These are phyloP conservation scores for Xylaria sp. DNA, from an alignment of 2,329 filamentous ascomycete genomes.

Conservation along the genomic window DNA sequence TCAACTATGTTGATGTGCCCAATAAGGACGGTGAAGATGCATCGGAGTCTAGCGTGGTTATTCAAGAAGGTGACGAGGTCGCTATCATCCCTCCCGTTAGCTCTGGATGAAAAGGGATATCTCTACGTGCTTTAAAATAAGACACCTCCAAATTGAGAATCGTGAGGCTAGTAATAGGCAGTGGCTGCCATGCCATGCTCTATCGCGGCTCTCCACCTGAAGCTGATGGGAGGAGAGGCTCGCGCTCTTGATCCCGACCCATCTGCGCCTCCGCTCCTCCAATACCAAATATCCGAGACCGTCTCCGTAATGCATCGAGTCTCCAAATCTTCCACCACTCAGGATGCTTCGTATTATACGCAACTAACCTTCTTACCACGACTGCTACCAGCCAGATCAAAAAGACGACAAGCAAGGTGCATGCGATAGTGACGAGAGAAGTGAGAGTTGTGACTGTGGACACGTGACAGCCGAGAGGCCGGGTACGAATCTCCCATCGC, in stretches of 20 bases:
- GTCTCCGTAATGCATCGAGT: slow-evolving; percentile 14
- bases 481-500: slow-evolving; percentile 53
- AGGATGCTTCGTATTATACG: slow-evolving; percentile 32
- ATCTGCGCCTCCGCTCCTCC: neutral
- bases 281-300: neutral
- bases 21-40: slow-evolving; percentile 53
- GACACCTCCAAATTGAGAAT: neutral
- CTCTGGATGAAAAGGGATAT: slow-evolving; percentile 68
- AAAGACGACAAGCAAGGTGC: slow-evolving; percentile 43
- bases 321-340: slow-evolving; percentile 48
- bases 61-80: slow-evolving; percentile 82
- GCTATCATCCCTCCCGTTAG: slow-evolving; percentile 90
- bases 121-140: neutral
- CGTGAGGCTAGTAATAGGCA: neutral
- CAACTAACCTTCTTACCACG: slow-evolving; percentile 24
- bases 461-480: slow-evolving; percentile 51
- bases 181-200: neutral
- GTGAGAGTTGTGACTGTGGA: slow-evolving; percentile 53
- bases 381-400: slow-evolving; percentile 37
- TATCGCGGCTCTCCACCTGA: neutral
- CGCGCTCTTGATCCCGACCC: slow-evolving; percentile 17
- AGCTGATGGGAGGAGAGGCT: slow-evolving; percentile 33
- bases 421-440: slow-evolving; percentile 48
- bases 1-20: slow-evolving; percentile 80
- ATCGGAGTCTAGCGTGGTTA: slow-evolving; percentile 53